Evolutionary conservation across 345 rosid genomes (phyloP), one percentile per base, ranked within the genome.

Genomic region (Rhodamnia argentea): DNA sequence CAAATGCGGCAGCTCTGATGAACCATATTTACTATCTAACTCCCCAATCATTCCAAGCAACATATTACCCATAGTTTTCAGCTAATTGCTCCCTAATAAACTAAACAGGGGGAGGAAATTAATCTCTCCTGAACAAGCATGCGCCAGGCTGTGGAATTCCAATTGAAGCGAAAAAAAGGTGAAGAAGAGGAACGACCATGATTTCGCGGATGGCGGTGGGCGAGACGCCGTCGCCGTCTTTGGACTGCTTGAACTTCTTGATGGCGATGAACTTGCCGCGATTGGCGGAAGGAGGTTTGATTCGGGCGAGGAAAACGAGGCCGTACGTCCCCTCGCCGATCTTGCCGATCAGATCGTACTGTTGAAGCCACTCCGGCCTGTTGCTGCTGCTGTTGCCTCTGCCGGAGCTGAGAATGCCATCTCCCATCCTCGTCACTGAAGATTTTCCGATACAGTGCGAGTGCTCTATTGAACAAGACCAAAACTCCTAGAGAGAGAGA

Each of bases 181-280:
- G 74, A 42, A 85, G 74, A 42, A 85, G 26, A 29, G 70, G 85
- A 50, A 83, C n/a, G 55, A 88, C 89, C 88, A 98, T 98, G 89
- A 98, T 98, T 92, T 98, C 99, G 22, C 99, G 98, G 86, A 98
- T 96, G 55, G 99, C 99, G 83, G 99, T 96, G n/a, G 99, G 99
- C 76, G 98, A 98, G 88, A 98, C 98, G 81, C 99, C 99, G 27
- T 98, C 99, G 37, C 99, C 99, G 85, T 98, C 99, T 90, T 98
- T 98, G 57, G 99, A 96, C 91, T 96, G 99, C 90, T 98, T 98
- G 89, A 96, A 98, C 88, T 98, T 96, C 93, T 98, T 98, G 89
- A 98, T 96, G 86, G 99, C 99, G 86, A 98, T 98, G 78, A 93
- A 92, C 83, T 94, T 94, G 84, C 98, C 98, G 86, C 98, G 95